These are phyloP conservation scores for Saccharomycopsis fermentans DNA, from an alignment of 805 yeast genomes.

Conservation along the genomic window DNA sequence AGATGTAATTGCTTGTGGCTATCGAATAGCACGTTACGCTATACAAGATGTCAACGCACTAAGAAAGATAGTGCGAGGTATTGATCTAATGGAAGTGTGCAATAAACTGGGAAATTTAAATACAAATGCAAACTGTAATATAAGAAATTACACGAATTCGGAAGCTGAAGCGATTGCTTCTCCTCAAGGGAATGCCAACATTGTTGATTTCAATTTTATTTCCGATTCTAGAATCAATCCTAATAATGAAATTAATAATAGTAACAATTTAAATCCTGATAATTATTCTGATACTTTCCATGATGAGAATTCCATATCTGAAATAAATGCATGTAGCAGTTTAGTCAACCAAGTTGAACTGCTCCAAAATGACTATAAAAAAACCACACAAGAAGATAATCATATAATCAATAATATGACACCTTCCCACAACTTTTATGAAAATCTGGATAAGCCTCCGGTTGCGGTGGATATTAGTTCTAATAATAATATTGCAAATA, in stretches of 20 bases:
- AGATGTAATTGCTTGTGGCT: conserved; percentile 66
- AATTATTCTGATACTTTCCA: background rate
- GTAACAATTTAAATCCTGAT: background rate
- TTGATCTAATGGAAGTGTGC: background rate
- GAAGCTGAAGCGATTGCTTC: too few species aligned
- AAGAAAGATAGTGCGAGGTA: conserved; percentile 15
- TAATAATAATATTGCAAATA: background rate
- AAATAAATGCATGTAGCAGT: background rate
- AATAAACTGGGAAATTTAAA: background rate
- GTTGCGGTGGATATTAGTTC: background rate
- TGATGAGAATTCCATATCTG: background rate
- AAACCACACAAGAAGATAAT: background rate
- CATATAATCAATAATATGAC: background rate
- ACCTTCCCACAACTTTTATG: background rate
- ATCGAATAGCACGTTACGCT: conserved; percentile 59
- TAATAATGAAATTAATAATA: background rate
- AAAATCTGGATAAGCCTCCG: background rate
- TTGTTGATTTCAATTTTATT: conserved; percentile 30
- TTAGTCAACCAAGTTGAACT: conserved; percentile 20
- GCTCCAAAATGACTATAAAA: background rate
- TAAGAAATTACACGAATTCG: too few species aligned
- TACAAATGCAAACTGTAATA: too few species aligned
- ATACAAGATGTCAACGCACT: conserved; percentile 47
- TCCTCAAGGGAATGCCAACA: background rate
- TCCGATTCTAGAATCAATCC: too few species aligned